Evolutionary conservation across 2,329 filamentous ascomycete species (phyloP).

Genomic region (Endoconidiophora polonica): DNA sequence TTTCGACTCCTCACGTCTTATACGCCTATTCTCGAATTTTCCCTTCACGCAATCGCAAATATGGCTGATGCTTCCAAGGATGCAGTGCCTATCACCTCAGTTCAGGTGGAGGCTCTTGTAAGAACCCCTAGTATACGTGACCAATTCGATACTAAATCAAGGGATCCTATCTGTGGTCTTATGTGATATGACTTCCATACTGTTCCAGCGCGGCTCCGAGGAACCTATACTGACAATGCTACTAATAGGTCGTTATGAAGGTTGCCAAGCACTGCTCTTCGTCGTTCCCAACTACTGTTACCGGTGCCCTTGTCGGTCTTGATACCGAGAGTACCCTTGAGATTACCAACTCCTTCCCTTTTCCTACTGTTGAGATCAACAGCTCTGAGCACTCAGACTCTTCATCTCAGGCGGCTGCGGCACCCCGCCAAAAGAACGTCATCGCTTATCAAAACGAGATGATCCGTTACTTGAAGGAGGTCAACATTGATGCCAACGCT

Average conservation of each 20-base stretch:
- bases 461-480: constrained; percentile 90
- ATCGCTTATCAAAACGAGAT: constrained; percentile 83
- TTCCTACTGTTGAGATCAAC: constrained; percentile 64
- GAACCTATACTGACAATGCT: constrained; percentile 1
- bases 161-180: constrained; percentile 10
- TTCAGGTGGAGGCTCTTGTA: constrained; percentile 91
- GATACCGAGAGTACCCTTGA: constrained; percentile 67
- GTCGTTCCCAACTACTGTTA: constrained; percentile 74
- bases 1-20: neutral
- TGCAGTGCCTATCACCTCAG: constrained; percentile 54
- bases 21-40: neutral
- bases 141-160: constrained; percentile 18
- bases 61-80: constrained; percentile 49
- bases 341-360: constrained; percentile 89
- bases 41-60: constrained; percentile 14
- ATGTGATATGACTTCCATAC: neutral
- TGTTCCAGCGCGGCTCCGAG: neutral
- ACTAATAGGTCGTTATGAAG: constrained; percentile 73
- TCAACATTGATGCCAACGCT: constrained; percentile 96
- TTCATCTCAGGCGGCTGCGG: constrained; percentile 64
- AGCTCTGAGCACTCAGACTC: constrained; percentile 55
- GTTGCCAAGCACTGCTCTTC: constrained; percentile 90
- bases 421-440: constrained; percentile 84
- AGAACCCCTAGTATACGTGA: constrained; percentile 21
- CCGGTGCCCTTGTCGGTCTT: constrained; percentile 85